Percentiles rank a stretch among this genome's conserved stretches.
Evolutionary conservation across 345 rosid species (phyloP).

Genomic region (Limnanthes douglasii): DNA sequence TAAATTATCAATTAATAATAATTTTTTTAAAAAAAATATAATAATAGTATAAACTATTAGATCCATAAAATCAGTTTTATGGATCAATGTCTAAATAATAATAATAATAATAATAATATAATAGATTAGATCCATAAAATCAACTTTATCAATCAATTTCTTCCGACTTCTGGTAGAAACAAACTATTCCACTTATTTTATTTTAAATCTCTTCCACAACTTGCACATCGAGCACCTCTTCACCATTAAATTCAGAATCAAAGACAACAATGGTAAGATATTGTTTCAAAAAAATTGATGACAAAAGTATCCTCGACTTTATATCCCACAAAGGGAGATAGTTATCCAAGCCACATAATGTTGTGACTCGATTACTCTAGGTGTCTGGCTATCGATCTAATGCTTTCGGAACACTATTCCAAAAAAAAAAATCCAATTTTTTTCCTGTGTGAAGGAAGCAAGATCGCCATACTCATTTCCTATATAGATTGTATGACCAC

Average conservation of each 20-base stretch:
- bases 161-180: constrained; percentile 9
- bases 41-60: no score
- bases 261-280: constrained; percentile 66
- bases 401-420: constrained; percentile 90
- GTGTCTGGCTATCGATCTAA: constrained; percentile 72
- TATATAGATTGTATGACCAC: constrained; percentile 59
- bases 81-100: no score
- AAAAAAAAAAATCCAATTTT: no score
- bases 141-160: no score
- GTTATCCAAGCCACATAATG: constrained; percentile 88
- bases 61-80: no score
- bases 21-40: no score
- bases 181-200: constrained; percentile 5
- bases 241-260: constrained; percentile 54
- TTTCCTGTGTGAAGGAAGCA: constrained; percentile 71
- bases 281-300: constrained; percentile 89
- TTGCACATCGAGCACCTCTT: constrained; percentile 8
- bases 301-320: constrained; percentile 67
- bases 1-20: no score
- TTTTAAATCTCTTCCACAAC: constrained; percentile 5
- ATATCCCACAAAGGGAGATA: constrained; percentile 81
- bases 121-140: no score
- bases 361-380: constrained; percentile 58
- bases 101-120: no score
- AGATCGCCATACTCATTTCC: constrained; percentile 95